A percentile compares a stretch with the other conserved stretches of the same genome.
phyloP scores from a whole-genome alignment of 208 protist genomes.

The Trypanosoma theileri region DNA sequence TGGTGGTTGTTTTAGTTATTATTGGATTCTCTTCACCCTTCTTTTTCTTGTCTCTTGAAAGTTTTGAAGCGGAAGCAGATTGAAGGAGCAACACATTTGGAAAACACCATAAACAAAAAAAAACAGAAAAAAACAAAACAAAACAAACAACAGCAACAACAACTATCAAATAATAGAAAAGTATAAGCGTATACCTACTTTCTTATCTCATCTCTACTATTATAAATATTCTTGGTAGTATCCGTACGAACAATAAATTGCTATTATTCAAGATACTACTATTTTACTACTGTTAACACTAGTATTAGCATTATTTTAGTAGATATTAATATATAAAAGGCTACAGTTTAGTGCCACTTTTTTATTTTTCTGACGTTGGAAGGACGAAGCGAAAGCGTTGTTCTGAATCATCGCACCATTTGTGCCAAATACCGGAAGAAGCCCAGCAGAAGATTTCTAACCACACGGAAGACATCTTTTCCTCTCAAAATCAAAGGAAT shows the following conservation, averaged over 20 bases:
- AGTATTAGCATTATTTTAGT: too few relatives aligned
- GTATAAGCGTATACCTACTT: too few relatives aligned
- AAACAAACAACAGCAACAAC: too few relatives aligned
- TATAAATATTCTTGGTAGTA: neutral
- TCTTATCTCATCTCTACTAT: neutral
- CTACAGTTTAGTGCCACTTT: neutral
- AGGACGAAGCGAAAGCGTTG: conserved; percentile 21
- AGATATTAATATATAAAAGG: neutral
- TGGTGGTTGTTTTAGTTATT: neutral
- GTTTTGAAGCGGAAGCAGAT: too few relatives aligned
- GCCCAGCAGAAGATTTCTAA: neutral
- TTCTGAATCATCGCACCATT: conserved; percentile 4
- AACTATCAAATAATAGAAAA: too few relatives aligned
- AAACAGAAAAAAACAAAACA: too few relatives aligned
- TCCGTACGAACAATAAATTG: neutral
- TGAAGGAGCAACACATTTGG: too few relatives aligned
- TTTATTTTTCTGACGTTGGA: neutral
- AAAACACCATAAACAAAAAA: too few relatives aligned
- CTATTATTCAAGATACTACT: neutral
- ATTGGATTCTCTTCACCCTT: neutral
- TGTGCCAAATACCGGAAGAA: neutral
- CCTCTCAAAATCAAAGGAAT: neutral
- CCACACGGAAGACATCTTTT: neutral
- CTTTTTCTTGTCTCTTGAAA: neutral
- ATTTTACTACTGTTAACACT: neutral